Conservation (phyloP, 805 yeast species). For the Saccharomycopsis vini region DNA sequence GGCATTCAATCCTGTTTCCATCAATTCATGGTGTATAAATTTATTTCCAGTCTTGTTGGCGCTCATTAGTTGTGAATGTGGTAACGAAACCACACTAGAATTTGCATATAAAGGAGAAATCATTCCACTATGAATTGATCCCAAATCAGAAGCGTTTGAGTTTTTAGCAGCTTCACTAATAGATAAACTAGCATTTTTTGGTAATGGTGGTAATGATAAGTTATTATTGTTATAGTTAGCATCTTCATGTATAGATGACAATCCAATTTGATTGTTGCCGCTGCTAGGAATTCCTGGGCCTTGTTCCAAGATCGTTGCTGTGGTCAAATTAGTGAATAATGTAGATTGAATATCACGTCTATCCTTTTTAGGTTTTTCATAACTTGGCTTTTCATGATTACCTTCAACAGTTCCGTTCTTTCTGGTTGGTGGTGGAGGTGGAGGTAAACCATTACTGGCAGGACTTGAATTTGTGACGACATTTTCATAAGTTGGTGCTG, state of each 20-base stretch:
- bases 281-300: conserved; percentile 7
- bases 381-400: too few species aligned
- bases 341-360: conserved; percentile 38
- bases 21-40: conserved; percentile 38
- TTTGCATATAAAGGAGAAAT: neutral
- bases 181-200: conserved; percentile 19
- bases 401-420: conserved; percentile 10
- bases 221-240: neutral
- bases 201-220: conserved; percentile 17
- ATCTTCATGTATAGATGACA: conserved; percentile 16
- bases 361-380: conserved; percentile 7
- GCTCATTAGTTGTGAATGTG: neutral
- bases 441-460: conserved; percentile 6
- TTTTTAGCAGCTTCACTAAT: conserved; percentile 11
- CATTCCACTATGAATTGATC: conserved; percentile 1
- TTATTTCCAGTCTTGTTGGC: conserved; percentile 5
- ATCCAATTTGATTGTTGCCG: conserved; percentile 13
- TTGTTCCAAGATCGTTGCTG: conserved; percentile 26
- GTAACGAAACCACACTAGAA: neutral
- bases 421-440: conserved; percentile 19
- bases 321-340: conserved; percentile 37
- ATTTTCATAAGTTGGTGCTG: conserved; percentile 13
- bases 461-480: too few species aligned
- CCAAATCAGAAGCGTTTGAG: neutral
- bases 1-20: conserved; percentile 55